Evolutionary conservation across 2,329 filamentous ascomycete species (phyloP), one percentile per base, ranked within the genome.

Genomic region (Colletotrichum sp.): DNA sequence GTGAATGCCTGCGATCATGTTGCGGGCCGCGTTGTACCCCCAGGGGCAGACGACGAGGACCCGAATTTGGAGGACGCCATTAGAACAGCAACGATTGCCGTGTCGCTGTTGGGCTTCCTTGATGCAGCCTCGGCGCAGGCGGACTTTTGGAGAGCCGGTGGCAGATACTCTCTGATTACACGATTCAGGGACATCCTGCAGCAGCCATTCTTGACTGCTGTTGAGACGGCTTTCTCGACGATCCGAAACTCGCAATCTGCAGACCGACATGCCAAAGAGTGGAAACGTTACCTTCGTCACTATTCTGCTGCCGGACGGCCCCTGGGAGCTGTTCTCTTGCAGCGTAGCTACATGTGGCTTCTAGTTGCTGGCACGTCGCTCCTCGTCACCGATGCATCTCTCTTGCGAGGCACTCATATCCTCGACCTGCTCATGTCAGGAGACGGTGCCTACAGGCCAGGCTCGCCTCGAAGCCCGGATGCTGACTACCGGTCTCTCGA

Each of bases 31-130:
- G 86, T 92, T 10, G 85, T 89, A 59, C 89, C 85, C 49, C 90
- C 87, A 67, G 91, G 87, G 79, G 88, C 86, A 68, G 90, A 88
- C 78, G 89, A 89, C 52, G 90, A 92, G 65, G 88, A 88, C 76
- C 89, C 91, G 55, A 90, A 92, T 71, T 84, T 93, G 15, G 92
- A 94, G 71, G 92, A 95, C 80, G 92, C 93, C 68, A 88, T 94
- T 71, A 89, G 92, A 32, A 92, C 94, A 68, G 92, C 95, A 68
- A 95, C 94, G 21, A 91, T 98, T 78, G 92, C 94, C 8, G 91
- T 98, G 64, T 96, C 96, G 0, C 87, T 99, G n/a, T 86, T 98
- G 28, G 98, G 97, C 0, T 98, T 99, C 82, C 86, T 99, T 68
- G 92, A 96, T 81, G 96, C 96, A 26, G 93, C 94, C 6, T 93